These are phyloP conservation scores for Mycena maculata DNA, from an alignment of 768 basidiomycete genomes.

Conservation along the genomic window DNA sequence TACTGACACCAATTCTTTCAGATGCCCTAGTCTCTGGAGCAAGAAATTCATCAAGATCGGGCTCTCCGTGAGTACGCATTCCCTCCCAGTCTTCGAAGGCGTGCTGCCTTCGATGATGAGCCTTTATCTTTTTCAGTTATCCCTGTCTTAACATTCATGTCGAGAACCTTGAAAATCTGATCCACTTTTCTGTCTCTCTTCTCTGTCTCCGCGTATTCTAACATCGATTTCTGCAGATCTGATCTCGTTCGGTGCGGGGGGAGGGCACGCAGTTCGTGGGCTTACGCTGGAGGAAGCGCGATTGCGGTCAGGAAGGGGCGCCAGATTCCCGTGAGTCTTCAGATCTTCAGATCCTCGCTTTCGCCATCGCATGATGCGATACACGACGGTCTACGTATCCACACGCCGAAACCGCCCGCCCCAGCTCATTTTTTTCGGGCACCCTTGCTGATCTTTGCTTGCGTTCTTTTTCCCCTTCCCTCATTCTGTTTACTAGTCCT, in stretches of 20 bases:
- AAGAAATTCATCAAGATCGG: too few species aligned
- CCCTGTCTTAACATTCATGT: slow-evolving; percentile 34
- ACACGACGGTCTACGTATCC: slow-evolving; percentile 95
- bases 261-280: too few species aligned
- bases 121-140: slow-evolving; percentile 32
- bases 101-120: slow-evolving; percentile 25
- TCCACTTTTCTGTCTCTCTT: not conserved
- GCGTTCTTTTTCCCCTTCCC: not conserved
- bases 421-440: slow-evolving; percentile 88
- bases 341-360: not conserved
- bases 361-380: slow-evolving; percentile 68
- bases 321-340: slow-evolving; percentile 46
- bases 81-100: too few species aligned
- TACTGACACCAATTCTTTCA: too few species aligned
- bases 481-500: not conserved
- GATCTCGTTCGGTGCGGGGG: not conserved
- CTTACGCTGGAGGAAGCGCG: too few species aligned
- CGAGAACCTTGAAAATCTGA: slow-evolving; percentile 31
- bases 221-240: not conserved
- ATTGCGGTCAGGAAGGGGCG: too few species aligned
- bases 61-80: too few species aligned
- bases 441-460: slow-evolving; percentile 69
- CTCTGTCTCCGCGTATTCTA: not conserved
- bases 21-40: too few species aligned
- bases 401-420: slow-evolving; percentile 91